Evolutionary conservation across 2,329 filamentous ascomycete species (phyloP).

Genomic region (Pseudocercospora crystallina): DNA sequence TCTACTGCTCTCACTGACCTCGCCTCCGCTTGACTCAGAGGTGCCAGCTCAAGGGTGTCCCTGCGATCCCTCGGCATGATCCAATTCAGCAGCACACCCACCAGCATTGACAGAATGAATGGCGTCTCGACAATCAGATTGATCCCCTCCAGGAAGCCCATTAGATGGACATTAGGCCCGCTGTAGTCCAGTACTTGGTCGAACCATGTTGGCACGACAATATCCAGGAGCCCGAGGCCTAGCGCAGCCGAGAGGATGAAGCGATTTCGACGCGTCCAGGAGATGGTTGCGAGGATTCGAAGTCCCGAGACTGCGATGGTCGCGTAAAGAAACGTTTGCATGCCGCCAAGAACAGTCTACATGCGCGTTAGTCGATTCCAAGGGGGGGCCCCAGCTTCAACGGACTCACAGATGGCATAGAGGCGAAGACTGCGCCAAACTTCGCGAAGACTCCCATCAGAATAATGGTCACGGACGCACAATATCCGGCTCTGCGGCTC

Average conservation of each 20-base stretch:
- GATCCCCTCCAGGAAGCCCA: conserved; percentile 22
- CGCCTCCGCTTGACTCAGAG: background rate
- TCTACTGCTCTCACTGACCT: too few relatives aligned
- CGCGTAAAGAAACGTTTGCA: conserved; percentile 72
- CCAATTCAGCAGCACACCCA: conserved; percentile 19
- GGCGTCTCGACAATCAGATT: conserved; percentile 24
- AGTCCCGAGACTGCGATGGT: conserved; percentile 74
- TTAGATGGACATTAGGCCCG: conserved; percentile 17
- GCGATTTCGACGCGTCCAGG: conserved; percentile 72
- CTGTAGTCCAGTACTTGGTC: conserved; percentile 16
- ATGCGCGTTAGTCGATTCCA: background rate
- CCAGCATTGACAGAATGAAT: conserved; percentile 22
- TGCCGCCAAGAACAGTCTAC: conserved; percentile 40
- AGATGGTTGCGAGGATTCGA: conserved; percentile 66
- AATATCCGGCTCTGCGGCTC: conserved; percentile 23
- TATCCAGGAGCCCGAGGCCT: conserved; percentile 21
- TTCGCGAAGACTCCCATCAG: conserved; percentile 23
- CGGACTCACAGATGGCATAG: conserved; percentile 16
- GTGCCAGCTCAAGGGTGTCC: background rate
- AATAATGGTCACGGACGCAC: conserved; percentile 17
- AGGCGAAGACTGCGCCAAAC: conserved; percentile 21
- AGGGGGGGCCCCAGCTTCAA: background rate
- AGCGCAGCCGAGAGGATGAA: conserved; percentile 61
- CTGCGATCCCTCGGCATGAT: conserved; percentile 22
- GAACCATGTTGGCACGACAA: conserved; percentile 22